Base-by-base conservation (phyloP, 345 rosid species). In the Linum tenue region DNA sequence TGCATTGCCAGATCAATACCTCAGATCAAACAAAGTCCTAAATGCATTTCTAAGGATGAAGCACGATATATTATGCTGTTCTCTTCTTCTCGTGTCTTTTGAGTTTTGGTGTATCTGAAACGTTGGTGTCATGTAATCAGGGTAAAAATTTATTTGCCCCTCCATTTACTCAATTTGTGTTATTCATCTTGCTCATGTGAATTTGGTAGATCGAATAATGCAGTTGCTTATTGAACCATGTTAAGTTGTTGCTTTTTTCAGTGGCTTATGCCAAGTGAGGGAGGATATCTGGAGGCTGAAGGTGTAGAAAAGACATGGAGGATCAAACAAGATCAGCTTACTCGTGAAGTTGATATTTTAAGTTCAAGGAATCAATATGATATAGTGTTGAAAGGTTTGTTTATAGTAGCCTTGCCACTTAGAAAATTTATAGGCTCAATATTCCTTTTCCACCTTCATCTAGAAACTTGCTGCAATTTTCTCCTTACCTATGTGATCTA, bases 201-300 rank as follows among this genome's bases (percentile, higher is more conserved):
- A 22, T 22, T 22, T 22, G 31, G 31, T 22, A 22, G 31, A 22
- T 22, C 31, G 31, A 22, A 22, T 22, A 22, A 22, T 22, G 31
- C 31, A 22, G 31, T 5, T 41, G 12, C 63, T 2, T 35, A 48
- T 53, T 31, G 17, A 11, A 48, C 64, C 3, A 53, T 53, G 40
- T 36, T 69, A 40, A 40, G 39, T 44, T 59, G 11, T 59, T 67
- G 55, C 65, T 77, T 70, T 50, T 61, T 44, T 63, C 72, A 95
- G 97, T 91, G 96, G 96, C 96, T 91, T 71, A 59, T 82, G 76
- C 95, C 99, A 0, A 88, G 81, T 68, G 81, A 80, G 65, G 91
- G 90, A 70, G 92, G 96, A 2, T 89, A 76, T 80, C 77, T 95
- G 75, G 99, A 85, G 83, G 69, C 90, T 9, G 97, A 95, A 16